A percentile compares a stretch with the other conserved stretches of the same genome.
Conservation (phyloP, 148 eudicot species). For the Rhododendron henanense region DNA sequence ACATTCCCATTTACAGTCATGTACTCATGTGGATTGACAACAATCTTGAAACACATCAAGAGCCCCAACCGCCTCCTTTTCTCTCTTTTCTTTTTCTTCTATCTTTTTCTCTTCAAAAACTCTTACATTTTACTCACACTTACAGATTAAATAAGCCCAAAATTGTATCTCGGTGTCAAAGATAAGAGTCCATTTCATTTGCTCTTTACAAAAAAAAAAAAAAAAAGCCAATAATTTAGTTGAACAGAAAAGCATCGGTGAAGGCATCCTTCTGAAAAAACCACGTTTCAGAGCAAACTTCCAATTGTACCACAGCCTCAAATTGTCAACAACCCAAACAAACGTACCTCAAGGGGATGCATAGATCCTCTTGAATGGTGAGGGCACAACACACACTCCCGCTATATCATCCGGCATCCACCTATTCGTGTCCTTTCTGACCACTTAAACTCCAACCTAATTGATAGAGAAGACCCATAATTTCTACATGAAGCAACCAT, state of each 20-base stretch:
- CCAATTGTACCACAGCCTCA: background rate
- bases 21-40: background rate
- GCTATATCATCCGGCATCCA: background rate
- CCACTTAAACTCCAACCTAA: background rate
- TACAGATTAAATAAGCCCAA: background rate
- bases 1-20: background rate
- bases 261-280: background rate
- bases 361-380: background rate
- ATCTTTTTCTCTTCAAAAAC: background rate
- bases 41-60: background rate
- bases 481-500: background rate
- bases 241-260: background rate
- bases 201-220: background rate
- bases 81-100: background rate
- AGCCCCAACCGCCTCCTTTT: background rate
- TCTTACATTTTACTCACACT: background rate
- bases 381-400: background rate
- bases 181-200: background rate
- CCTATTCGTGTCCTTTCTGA: background rate
- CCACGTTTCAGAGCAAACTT: background rate
- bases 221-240: background rate
- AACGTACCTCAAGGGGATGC: background rate
- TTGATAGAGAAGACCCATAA: background rate
- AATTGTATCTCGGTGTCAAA: background rate
- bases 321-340: background rate